These are phyloP conservation scores for Ilex paraguariensis DNA, from an alignment of 305 asterid species.

Conservation along the genomic window DNA sequence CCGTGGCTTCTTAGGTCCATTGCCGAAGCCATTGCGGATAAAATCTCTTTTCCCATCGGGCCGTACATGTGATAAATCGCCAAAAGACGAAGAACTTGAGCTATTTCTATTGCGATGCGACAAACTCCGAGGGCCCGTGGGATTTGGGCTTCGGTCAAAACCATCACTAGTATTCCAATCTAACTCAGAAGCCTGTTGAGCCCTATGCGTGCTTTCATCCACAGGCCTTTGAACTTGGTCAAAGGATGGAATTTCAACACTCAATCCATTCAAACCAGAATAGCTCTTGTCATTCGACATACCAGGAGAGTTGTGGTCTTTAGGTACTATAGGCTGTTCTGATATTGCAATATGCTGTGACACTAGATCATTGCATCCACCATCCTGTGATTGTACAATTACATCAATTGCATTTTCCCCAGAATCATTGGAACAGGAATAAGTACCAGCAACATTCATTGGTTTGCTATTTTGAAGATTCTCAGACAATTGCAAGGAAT, in stretches of 20 bases:
- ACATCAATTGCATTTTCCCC: constrained; percentile 20
- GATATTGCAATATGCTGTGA: constrained; percentile 30
- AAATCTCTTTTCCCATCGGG: constrained; percentile 47
- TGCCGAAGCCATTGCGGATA: constrained; percentile 52
- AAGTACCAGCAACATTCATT: constrained; percentile 10
- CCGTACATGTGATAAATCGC: constrained; percentile 51
- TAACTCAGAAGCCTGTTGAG: constrained; percentile 40
- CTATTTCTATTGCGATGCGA: constrained; percentile 39
- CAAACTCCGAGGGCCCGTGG: constrained; percentile 33
- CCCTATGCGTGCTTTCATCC: constrained; percentile 26
- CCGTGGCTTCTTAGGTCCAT: constrained; percentile 91
- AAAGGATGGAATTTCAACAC: constrained; percentile 53
- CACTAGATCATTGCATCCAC: constrained; percentile 20
- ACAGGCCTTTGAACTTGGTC: constrained; percentile 36
- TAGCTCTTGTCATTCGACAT: constrained; percentile 21
- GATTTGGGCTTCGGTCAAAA: constrained; percentile 33
- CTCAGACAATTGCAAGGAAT: constrained; percentile 18
- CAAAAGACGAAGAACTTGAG: constrained; percentile 37
- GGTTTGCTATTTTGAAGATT: constrained; percentile 20
- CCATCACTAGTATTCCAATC: constrained; percentile 35
- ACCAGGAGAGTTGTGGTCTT: constrained; percentile 24
- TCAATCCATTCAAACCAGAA: constrained; percentile 37
- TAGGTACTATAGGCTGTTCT: constrained; percentile 19
- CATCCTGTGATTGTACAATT: constrained; percentile 19
- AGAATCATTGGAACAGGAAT: constrained; percentile 10